Conservation (phyloP, 345 rosid species). For the Pistacia integerrima region DNA sequence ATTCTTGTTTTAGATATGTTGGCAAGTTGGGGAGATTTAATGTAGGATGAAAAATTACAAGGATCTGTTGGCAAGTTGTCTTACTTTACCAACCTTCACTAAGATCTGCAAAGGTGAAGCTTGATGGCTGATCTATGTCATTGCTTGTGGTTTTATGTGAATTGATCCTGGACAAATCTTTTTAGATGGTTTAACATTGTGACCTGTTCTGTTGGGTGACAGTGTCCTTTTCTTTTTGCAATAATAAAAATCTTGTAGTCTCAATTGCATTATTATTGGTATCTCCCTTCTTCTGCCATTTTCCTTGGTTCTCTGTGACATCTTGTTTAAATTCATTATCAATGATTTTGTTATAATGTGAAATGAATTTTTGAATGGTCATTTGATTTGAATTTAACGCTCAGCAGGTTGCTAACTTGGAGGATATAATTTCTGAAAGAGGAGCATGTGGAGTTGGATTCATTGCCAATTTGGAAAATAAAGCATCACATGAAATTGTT, state of each 20-base stretch:
- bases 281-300: neutral
- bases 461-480: conserved; percentile 94
- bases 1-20: neutral
- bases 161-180: neutral
- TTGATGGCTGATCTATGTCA: neutral
- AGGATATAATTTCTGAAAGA: conserved; percentile 87
- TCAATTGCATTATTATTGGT: neutral
- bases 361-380: conserved; percentile 3
- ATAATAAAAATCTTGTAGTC: neutral
- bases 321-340: neutral
- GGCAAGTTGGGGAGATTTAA: neutral
- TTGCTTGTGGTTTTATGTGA: neutral
- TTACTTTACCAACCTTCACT: neutral
- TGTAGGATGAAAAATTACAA: neutral
- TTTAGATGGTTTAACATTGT: neutral
- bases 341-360: conserved; percentile 11
- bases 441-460: conserved; percentile 99
- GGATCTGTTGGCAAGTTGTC: neutral
- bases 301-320: neutral
- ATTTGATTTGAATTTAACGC: conserved; percentile 8
- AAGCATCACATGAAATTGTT: conserved; percentile 74
- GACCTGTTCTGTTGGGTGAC: neutral
- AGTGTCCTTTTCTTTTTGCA: no score
- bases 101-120: neutral
- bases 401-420: conserved; percentile 75